Conservation (phyloP, 352 stramenopile genomes). For the Phytophthora hybrid region DNA sequence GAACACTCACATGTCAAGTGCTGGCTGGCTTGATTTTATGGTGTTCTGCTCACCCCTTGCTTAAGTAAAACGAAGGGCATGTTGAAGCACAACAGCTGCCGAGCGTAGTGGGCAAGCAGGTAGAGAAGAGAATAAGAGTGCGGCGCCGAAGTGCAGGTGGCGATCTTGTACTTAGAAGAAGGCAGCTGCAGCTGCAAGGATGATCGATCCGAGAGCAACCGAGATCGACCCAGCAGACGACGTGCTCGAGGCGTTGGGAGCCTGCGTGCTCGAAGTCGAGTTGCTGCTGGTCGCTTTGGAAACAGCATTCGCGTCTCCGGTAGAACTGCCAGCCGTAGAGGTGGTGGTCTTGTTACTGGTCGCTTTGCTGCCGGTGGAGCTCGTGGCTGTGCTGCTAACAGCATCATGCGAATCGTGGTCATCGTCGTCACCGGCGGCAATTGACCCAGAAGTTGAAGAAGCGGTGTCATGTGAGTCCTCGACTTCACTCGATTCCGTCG, state of each 20-base stretch:
- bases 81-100: neutral
- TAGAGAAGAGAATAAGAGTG: neutral
- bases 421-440: slow-evolving; percentile 12
- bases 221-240: slow-evolving; percentile 15
- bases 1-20: too few species aligned
- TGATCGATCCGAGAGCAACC: slow-evolving; percentile 13
- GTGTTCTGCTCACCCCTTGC: neutral
- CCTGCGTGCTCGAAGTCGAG: slow-evolving; percentile 19
- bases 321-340: neutral
- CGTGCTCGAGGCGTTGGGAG: slow-evolving; percentile 5
- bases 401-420: slow-evolving; percentile 15
- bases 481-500: neutral
- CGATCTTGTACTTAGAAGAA: slow-evolving; percentile 19
- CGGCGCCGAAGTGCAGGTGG: slow-evolving; percentile 2
- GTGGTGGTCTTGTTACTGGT: neutral
- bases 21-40: neutral
- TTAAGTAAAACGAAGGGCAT: neutral
- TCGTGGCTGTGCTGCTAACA: neutral
- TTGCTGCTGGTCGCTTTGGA: slow-evolving; percentile 13
- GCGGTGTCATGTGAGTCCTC: slow-evolving; percentile 13
- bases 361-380: slow-evolving; percentile 1
- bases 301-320: neutral
- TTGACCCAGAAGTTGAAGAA: slow-evolving; percentile 8
- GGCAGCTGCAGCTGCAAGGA: slow-evolving; percentile 16
- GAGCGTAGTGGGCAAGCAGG: neutral